Conservation (phyloP, 805 yeast genomes). For the Saccharomycopsis javanensis region DNA sequence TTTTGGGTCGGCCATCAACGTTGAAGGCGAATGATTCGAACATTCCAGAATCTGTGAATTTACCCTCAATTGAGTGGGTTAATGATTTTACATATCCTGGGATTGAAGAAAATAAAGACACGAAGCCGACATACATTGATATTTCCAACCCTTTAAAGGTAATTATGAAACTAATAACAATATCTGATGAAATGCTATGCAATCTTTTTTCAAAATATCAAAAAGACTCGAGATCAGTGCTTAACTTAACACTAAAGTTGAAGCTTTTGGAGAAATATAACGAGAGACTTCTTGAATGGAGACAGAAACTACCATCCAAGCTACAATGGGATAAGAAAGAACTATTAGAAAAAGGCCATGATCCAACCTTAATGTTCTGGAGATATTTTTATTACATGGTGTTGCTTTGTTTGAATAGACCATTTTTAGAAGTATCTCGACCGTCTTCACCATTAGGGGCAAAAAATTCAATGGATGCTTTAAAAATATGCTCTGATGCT, state of each 20-base stretch:
- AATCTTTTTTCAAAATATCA: constrained; percentile 27
- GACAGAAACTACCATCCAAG: constrained; percentile 37
- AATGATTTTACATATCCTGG: constrained; percentile 41
- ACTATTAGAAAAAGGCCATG: constrained; percentile 35
- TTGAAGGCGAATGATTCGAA: constrained; percentile 48
- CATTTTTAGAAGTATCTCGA: constrained; percentile 6
- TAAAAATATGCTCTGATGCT: constrained; percentile 20
- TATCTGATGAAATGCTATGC: constrained; percentile 23
- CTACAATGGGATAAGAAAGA: constrained; percentile 38
- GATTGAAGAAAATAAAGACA: constrained; percentile 3
- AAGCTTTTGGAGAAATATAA: constrained; percentile 36
- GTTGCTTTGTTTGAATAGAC: constrained; percentile 31
- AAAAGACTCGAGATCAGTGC: constrained; percentile 22
- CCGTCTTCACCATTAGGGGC: neutral
- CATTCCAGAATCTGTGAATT: constrained; percentile 47
- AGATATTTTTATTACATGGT: constrained; percentile 51
- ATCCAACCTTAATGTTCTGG: constrained; percentile 45
- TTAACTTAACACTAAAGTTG: constrained; percentile 29
- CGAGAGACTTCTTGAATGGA: constrained; percentile 43
- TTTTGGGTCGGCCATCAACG: constrained; percentile 49
- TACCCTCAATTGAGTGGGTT: constrained; percentile 57
- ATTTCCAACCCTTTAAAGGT: constrained; percentile 28
- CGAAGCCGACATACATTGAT: constrained; percentile 11
- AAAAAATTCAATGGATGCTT: constrained; percentile 5
- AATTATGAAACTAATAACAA: constrained; percentile 33